Evolutionary conservation across 2,329 filamentous ascomycete species (phyloP), one percentile per base, ranked within the genome.

Genomic region (Pseudopithomyces chartarum): DNA sequence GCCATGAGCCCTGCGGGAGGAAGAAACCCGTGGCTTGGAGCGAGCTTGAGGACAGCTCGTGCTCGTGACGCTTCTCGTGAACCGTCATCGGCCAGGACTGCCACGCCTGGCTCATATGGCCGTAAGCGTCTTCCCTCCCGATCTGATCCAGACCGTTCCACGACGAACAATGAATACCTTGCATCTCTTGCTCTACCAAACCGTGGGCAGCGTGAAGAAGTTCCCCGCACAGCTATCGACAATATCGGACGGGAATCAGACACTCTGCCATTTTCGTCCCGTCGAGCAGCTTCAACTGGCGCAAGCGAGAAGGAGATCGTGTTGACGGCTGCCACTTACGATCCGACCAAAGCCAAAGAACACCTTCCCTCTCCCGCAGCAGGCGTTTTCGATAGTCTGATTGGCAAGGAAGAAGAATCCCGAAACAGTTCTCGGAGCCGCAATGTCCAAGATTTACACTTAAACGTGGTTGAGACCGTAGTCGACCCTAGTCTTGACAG

Each of bases 341-440:
- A 69, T 11, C 70, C 73, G 2, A 42, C 32, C n/a, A 67, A 68
- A 46, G 32, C 61, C 3, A 63, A 66, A 45, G 73, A 70, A 19
- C 66, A 73, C 43, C 59, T 90, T 7, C 90, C 90, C 0, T 91
- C 91, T 15, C 90, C 84, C 33, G 85, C 82, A 8, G 85, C 83
- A 20, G 89, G 85, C 48, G 84, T 84, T 53, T 87, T 91, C 57
- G 83, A 84, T 1, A 80, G 81, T 10, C 74, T 88, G 47, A 86
- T 89, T 50, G 86, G 89, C 76, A 84, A 88, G 52, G 80, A 86
- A 44, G 82, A 82, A 6, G 79, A 84, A 19, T 84, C 82, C 29
- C 84, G 89, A 26, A 90, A 90, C 60, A 87, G 88, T 12, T 92
- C 92, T 7, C 86, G 90, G 15, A 90, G 90, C 65, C 86, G 91